phyloP scores from a whole-genome alignment of 73 alveolate species.

The Tetrahymena borealis region DNA sequence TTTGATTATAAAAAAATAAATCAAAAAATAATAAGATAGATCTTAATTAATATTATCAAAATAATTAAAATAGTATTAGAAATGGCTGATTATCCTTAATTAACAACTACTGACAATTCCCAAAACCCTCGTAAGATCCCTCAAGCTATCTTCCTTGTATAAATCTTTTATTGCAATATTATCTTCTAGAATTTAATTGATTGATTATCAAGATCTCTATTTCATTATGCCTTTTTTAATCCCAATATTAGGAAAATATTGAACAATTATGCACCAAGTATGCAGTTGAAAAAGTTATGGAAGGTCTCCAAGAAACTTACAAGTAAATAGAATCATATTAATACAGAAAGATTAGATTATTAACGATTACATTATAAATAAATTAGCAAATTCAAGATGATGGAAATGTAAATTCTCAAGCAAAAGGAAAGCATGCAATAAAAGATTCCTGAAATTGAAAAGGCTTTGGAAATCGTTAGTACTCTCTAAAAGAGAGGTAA shows the following conservation, averaged over 20 bases:
- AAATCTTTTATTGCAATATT: neutral
- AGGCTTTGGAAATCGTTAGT: conserved; percentile 68
- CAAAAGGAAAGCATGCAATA: conserved; percentile 69
- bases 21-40: neutral
- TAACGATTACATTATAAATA: conserved; percentile 54
- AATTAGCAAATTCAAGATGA: conserved; percentile 73
- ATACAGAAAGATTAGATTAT: neutral
- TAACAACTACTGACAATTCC: conserved; percentile 57
- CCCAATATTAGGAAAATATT: conserved; percentile 57
- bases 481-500: conserved; percentile 34
- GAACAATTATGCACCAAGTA: conserved; percentile 76
- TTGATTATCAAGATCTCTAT: neutral
- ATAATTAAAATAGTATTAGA: neutral
- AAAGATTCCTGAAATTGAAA: conserved; percentile 90
- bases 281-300: conserved; percentile 58
- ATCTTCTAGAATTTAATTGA: neutral
- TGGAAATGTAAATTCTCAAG: conserved; percentile 84
- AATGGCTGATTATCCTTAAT: neutral
- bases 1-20: neutral
- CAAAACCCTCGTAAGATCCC: conserved; percentile 81
- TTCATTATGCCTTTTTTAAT: neutral
- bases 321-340: conserved; percentile 7
- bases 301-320: conserved; percentile 34
- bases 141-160: conserved; percentile 59
- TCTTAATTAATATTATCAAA: neutral